A percentile compares a stretch with the other conserved stretches of the same genome.
phyloP scores from a whole-genome alignment of 176 grass and related monocot genomes.

The Musa itinerans region DNA sequence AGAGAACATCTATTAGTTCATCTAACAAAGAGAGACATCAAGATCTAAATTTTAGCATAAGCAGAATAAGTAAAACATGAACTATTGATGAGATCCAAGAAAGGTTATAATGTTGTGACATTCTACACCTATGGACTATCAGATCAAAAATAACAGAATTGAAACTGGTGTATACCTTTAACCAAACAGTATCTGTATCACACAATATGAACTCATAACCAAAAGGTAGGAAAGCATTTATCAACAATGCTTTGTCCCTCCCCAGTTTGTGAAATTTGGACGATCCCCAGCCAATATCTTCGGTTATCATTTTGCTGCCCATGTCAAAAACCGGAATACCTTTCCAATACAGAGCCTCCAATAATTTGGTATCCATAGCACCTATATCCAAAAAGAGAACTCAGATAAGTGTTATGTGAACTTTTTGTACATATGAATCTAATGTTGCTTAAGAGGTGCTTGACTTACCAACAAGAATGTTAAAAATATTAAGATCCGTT shows the following conservation, averaged over 20 bases:
- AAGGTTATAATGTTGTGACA: neutral
- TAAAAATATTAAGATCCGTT: constrained; percentile 56
- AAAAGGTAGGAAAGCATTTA: constrained; percentile 73
- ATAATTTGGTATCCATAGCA: constrained; percentile 75
- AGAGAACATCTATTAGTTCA: no score
- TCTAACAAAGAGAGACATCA: no score
- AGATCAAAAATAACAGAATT: neutral
- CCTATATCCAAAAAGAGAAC: constrained; percentile 17
- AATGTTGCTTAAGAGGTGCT: no score
- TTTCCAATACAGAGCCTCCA: constrained; percentile 66
- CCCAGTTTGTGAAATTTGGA: constrained; percentile 93
- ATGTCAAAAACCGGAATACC: constrained; percentile 82
- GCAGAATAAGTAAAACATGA: no score
- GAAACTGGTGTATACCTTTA: constrained; percentile 31
- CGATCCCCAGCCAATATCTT: constrained; percentile 75
- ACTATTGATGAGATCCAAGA: no score
- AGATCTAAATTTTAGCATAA: no score
- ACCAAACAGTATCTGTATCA: constrained; percentile 97
- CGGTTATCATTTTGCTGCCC: constrained; percentile 77
- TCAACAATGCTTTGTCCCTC: constrained; percentile 83
- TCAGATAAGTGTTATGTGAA: neutral
- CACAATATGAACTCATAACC: constrained; percentile 86
- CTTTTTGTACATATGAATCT: neutral
- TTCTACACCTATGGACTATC: neutral
- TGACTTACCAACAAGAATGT: constrained; percentile 56